Evolutionary conservation across 2,329 filamentous ascomycete genomes (phyloP), one percentile per base, ranked within the genome.

Genomic region (Fusarium tanahbumbuense): DNA sequence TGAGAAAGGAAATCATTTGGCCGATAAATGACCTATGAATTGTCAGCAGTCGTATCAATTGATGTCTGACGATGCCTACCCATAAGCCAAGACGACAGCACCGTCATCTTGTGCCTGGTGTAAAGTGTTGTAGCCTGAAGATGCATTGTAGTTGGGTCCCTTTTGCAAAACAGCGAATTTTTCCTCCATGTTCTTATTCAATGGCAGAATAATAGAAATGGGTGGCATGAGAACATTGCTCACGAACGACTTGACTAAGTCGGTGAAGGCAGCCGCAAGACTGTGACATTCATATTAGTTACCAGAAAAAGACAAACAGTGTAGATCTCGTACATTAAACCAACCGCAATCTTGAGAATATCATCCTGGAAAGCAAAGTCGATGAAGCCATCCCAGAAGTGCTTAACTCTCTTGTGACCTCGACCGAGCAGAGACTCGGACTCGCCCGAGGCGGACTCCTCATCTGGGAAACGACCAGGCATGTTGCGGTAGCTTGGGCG

Each of bases 301-400:
- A 22, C 25, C 48, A 13, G 23, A 52, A 41, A 56, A 53, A 25
- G 23, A 18, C 15, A 9, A 15, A 6, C 28, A 41, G 32, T 10
- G 11, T n/a, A 15, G 22, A 44, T 79, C 83, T 77, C 63, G 20
- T 76, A 92, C 90, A 93, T 93, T 69, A 93, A 81, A 71, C 91
- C 91, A 72, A 93, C 89, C 18, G 91, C 91, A 63, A 93, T 91
- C 78, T 93, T 89, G 27, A 93, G 84, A 49, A 93, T 91, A 72
- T 93, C 93, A 61, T 92, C 91, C 68, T 91, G 88, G 56, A 92
- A 86, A 1, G 90, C 91, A 78, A 93, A 93, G 76, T 92, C 90
- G 71, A 89, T 78, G 76, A 93, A 93, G 41, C 89, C 89, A 34
- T 87, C 81, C 82, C 87, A 89, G 60, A 87, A 80, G 63, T 83